Percentiles rank a stretch among this genome's conserved stretches.
phyloP scores from a whole-genome alignment of 2,329 filamentous ascomycete genomes.

The Colletotrichum simmondsii region DNA sequence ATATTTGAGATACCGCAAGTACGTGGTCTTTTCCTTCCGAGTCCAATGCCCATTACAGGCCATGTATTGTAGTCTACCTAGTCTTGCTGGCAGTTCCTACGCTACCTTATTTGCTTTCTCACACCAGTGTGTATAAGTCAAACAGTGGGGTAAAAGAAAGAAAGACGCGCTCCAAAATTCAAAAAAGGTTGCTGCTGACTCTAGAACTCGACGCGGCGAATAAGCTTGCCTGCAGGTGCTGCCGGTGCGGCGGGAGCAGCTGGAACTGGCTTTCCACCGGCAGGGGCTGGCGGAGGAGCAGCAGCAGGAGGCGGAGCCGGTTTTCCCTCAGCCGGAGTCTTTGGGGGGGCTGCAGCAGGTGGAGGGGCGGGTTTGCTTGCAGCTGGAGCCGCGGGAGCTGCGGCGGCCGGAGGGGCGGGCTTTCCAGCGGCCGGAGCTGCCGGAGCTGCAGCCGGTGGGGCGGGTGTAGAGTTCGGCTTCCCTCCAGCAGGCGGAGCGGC shows the following conservation, averaged over 20 bases:
- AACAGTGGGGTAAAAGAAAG: neutral
- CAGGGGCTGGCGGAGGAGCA: neutral
- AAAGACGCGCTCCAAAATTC: too few species aligned
- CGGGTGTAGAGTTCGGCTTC: neutral
- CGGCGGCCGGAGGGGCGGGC: slow-evolving; percentile 5
- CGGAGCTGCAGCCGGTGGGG: neutral
- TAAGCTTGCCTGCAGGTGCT: neutral
- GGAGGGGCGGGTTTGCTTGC: neutral
- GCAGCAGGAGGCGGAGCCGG: neutral
- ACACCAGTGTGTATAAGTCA: neutral
- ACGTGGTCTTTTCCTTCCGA: too few species aligned
- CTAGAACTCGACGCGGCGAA: neutral
- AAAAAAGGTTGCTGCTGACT: neutral
- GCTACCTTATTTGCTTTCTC: neutral
- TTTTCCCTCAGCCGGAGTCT: neutral
- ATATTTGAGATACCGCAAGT: too few species aligned
- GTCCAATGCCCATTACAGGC: neutral
- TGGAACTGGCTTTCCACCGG: neutral
- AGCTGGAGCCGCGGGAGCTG: neutral
- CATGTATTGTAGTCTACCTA: neutral
- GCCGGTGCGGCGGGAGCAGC: neutral
- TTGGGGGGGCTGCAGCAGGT: neutral
- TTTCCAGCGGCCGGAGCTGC: slow-evolving; percentile 5
- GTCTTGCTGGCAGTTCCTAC: neutral
- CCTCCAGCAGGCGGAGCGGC: neutral